Base-by-base conservation (phyloP, 2,329 filamentous ascomycete genomes). In the Fusarium pseudocircinatum region DNA sequence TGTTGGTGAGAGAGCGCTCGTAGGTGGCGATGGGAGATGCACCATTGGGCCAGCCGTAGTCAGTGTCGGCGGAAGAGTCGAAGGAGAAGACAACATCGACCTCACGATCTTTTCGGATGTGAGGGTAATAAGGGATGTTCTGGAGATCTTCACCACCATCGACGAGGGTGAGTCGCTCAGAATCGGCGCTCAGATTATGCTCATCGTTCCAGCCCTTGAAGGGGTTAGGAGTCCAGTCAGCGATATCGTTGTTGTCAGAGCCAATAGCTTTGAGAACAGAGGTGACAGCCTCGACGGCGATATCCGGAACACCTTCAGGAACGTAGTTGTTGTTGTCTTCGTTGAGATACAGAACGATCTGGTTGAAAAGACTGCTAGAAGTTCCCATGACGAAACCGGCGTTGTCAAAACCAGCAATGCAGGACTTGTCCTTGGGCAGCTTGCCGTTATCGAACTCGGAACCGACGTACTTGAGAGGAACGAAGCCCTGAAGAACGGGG, bases 381-480 rank as follows among this genome's bases (percentile, higher is more conserved):
- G 94, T 96, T 66, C 94, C 94, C 89, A 96, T 94, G 37, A 96
- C 85, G 77, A 90, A 97, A 4, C 93, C 93, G 12, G 89, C 89
- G 75, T 94, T 95, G 81, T 97, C 94, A 74, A 94, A 95, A 3
- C 94, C 94, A 30, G 79, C 79, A 34, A 86, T 82, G 70, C 89
- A 85, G 4, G 73, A 79, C 71, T 86, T 85, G 77, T 86, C 86
- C 36, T 84, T 63, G 18, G 81, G 75, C 1, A 85, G 64, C 60
- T 67, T 83, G 71, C 91, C 91, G 56, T 83, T 82, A 70, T 82
- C 82, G 69, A 92, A 87, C 67, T 86, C 84, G 54, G 89, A 90
- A 34, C 89, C 91, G 32, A 92, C 84, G 78, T 90, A 93, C 62
- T 84, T 80, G 3, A 88, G 89, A 7, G 86, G 87, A 15, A 85